Conservation (phyloP, 805 yeast species). For the Monosporozyma solicola region DNA sequence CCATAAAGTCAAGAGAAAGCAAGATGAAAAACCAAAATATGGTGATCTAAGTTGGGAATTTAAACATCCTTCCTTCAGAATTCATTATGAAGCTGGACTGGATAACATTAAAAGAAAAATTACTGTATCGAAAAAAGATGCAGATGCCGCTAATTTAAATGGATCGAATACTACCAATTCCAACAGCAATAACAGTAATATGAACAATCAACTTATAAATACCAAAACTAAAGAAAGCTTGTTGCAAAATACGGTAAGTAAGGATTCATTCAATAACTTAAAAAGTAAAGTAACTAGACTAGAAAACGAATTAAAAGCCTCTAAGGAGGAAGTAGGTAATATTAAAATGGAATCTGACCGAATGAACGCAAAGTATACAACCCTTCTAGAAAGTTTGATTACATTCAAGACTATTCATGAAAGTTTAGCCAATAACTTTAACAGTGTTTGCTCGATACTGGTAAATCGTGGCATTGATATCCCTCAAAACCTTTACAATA, state of each 20-base stretch:
- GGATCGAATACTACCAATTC: slow-evolving; percentile 21
- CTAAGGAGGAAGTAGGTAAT: slow-evolving; percentile 19
- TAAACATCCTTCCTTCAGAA: slow-evolving; percentile 79
- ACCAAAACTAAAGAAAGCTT: slow-evolving; percentile 1
- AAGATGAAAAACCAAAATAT: slow-evolving; percentile 49
- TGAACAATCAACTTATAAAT: slow-evolving; percentile 9
- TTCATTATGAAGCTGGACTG: slow-evolving; percentile 65
- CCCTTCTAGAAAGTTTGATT: slow-evolving; percentile 52
- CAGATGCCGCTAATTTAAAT: slow-evolving; percentile 9
- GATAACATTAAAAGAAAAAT: slow-evolving; percentile 84
- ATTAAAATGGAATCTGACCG: slow-evolving; percentile 32
- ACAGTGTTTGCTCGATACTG: slow-evolving; percentile 40
- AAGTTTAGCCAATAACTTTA: slow-evolving; percentile 44
- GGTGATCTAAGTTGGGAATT: slow-evolving; percentile 91
- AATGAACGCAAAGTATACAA: slow-evolving; percentile 50
- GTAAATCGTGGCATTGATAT: slow-evolving; percentile 53
- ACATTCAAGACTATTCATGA: slow-evolving; percentile 50
- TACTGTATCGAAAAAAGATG: slow-evolving; percentile 45
- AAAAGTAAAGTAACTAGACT: slow-evolving; percentile 31
- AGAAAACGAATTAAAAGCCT: slow-evolving; percentile 18
- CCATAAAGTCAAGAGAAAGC: slow-evolving; percentile 80
- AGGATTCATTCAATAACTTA: slow-evolving; percentile 21
- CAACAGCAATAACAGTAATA: slow-evolving; percentile 17
- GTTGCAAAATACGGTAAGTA: slow-evolving; percentile 19
- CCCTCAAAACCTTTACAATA: slow-evolving; percentile 35